These are phyloP conservation scores for Phytophthora pisi DNA, from an alignment of 352 stramenopile genomes.

Conservation along the genomic window DNA sequence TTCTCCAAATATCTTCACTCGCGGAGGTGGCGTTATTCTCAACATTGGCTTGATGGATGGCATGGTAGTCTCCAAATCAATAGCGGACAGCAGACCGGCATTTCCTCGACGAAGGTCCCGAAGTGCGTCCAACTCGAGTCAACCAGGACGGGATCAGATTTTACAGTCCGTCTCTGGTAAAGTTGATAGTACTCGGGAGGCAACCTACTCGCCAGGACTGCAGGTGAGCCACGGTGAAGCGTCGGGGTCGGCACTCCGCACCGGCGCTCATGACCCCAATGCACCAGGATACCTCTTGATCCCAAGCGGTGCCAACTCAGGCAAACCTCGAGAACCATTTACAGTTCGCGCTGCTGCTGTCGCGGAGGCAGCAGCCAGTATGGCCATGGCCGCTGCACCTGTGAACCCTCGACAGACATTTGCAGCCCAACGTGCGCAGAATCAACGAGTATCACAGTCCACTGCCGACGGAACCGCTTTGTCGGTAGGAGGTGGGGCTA, in stretches of 20 bases:
- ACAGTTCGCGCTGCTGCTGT: conserved; percentile 35
- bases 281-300: conserved; percentile 16
- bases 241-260: conserved; percentile 16
- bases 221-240: conserved; percentile 30
- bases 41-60: conserved; percentile 34
- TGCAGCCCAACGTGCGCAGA: conserved; percentile 11
- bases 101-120: conserved; percentile 31
- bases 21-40: conserved; percentile 31
- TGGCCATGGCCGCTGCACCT: conserved; percentile 17
- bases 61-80: conserved; percentile 20
- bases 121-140: conserved; percentile 26
- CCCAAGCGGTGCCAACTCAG: conserved; percentile 5
- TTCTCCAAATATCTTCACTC: conserved; percentile 19
- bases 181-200: conserved; percentile 17
- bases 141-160: conserved; percentile 27
- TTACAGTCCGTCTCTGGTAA: conserved; percentile 15
- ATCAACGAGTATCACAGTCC: conserved; percentile 14
- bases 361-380: conserved; percentile 26
- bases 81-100: conserved; percentile 16
- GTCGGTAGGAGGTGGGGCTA: conserved; percentile 11
- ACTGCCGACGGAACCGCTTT: conserved; percentile 4
- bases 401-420: conserved; percentile 16
- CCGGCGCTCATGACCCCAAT: conserved; percentile 16
- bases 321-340: conserved; percentile 21
- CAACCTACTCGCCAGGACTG: conserved; percentile 5